A percentile compares a stretch with the other conserved stretches of the same genome.
phyloP scores from a whole-genome alignment of 768 basidiomycete genomes.

The Tulasnella sp. region DNA sequence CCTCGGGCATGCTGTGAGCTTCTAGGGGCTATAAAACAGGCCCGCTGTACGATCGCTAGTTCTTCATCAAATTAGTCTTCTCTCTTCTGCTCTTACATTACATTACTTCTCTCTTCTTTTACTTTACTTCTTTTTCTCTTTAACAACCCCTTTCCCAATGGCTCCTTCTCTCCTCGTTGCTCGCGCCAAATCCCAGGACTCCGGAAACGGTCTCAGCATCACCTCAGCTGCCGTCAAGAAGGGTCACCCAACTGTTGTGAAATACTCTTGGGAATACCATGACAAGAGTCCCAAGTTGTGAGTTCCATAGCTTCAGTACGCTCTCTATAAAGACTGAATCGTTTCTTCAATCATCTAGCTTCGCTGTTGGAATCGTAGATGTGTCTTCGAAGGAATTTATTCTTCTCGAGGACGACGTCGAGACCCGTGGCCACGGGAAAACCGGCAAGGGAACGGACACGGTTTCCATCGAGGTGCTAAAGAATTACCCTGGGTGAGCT shows the following conservation, averaged over 20 bases:
- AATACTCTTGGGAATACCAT: not conserved
- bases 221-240: conserved; percentile 2
- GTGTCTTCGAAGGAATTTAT: not conserved
- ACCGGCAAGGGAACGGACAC: not conserved
- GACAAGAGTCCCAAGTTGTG: not conserved
- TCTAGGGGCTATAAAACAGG: not conserved
- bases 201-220: not conserved
- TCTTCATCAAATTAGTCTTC: not conserved
- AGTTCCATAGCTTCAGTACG: not conserved
- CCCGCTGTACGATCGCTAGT: not conserved
- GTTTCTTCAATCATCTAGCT: not conserved
- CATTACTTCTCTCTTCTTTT: not conserved
- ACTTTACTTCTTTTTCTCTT: not conserved
- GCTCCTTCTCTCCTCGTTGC: not conserved
- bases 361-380: not conserved
- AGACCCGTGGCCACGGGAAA: not conserved
- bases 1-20: not conserved
- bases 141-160: not conserved
- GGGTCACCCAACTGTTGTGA: not conserved
- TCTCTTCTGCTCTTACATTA: not conserved
- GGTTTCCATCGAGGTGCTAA: not conserved
- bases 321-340: not conserved
- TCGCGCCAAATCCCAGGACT: not conserved
- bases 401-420: not conserved
- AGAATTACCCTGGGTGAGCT: not conserved